Percentiles rank a stretch among this genome's conserved stretches.
Evolutionary conservation across 2,329 filamentous ascomycete species (phyloP).

Genomic region (Colletotrichum sp.): DNA sequence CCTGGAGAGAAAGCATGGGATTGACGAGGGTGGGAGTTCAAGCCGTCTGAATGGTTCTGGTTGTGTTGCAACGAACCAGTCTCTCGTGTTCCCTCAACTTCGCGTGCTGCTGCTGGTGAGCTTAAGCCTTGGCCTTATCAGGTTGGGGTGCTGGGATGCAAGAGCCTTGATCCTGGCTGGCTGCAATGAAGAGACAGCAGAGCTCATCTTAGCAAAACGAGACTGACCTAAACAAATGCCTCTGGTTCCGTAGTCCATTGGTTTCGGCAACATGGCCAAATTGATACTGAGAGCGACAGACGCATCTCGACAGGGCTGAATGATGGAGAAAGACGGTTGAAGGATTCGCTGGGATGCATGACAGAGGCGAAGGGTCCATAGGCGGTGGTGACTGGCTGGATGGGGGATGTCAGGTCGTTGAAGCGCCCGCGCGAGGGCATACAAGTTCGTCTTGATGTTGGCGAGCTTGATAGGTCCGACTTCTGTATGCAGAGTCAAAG

Average conservation of each 20-base stretch:
- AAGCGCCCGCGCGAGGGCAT: neutral
- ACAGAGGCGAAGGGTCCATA: neutral
- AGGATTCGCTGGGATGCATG: neutral
- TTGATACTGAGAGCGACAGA: neutral
- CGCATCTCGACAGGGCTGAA: neutral
- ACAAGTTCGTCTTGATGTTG: neutral
- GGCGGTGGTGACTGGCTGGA: neutral
- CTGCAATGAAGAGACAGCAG: neutral
- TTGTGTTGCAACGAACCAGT: neutral
- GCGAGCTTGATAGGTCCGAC: neutral
- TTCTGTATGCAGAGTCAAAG: neutral
- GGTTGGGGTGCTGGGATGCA: neutral
- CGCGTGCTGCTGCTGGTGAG: neutral
- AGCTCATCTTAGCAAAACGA: neutral
- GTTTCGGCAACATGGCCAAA: neutral
- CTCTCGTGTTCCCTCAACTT: neutral
- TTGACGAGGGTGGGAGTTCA: neutral
- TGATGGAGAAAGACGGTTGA: neutral
- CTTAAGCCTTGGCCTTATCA: neutral
- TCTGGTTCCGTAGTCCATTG: neutral
- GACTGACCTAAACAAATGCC: neutral
- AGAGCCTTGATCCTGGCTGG: neutral
- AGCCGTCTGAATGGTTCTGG: neutral
- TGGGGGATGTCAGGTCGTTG: neutral
- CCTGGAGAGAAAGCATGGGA: neutral